Conservation (phyloP, 257 asterid genomes). For the Solanum appendiculatum region DNA sequence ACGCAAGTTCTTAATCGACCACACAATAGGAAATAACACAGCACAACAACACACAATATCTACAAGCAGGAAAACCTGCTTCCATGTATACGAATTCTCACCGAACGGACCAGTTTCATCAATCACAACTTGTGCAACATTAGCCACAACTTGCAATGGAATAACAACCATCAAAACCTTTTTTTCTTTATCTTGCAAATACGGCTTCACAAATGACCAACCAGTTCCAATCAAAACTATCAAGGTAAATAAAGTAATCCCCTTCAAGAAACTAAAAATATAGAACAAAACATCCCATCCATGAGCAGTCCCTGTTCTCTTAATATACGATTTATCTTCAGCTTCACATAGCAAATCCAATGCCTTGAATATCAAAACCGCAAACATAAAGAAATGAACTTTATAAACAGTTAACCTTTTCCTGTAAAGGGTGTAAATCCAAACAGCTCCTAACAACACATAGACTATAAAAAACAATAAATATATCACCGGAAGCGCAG, state of each 20-base stretch:
- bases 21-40: not conserved
- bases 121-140: not conserved
- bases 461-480: not conserved
- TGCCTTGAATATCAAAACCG: not conserved
- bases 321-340: not conserved
- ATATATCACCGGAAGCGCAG: not conserved
- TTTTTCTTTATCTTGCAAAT: not conserved
- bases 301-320: not conserved
- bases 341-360: not conserved
- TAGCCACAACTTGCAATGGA: slow-evolving; percentile 3
- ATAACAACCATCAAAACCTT: not conserved
- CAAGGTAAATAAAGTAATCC: not conserved
- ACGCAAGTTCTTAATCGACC: not conserved
- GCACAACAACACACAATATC: not conserved
- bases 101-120: slow-evolving; percentile 1
- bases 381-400: not conserved
- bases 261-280: not conserved
- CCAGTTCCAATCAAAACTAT: not conserved
- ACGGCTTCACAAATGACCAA: slow-evolving; percentile 1
- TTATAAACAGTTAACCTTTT: not conserved
- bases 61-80: not conserved
- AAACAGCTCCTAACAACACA: not conserved
- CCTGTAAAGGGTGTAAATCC: not conserved
- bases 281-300: not conserved
- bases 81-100: not conserved